These are phyloP conservation scores for Asterionellopsis glacialis DNA, from an alignment of 108 stramenopile genomes.

Conservation along the genomic window DNA sequence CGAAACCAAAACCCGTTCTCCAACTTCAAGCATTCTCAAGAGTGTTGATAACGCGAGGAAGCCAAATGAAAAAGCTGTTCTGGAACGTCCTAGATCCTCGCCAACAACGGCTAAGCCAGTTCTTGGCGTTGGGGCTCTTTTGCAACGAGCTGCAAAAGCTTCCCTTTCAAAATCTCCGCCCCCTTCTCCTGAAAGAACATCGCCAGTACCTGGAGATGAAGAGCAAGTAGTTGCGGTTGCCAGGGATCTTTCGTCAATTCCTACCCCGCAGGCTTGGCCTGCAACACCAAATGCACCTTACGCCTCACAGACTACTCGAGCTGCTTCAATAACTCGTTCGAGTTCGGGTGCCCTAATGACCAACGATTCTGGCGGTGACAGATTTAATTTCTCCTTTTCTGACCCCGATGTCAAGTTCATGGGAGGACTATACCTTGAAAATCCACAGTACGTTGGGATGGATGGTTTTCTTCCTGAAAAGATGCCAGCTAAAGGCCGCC, in stretches of 20 bases:
- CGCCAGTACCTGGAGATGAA: not conserved
- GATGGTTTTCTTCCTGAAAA: conserved; percentile 38
- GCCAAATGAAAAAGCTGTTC: too few relatives aligned
- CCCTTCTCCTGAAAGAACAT: conserved; percentile 3
- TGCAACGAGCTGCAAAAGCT: too few relatives aligned
- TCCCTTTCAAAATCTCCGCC: too few relatives aligned
- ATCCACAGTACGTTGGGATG: conserved; percentile 6
- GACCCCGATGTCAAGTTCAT: conserved; percentile 15
- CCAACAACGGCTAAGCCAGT: too few relatives aligned
- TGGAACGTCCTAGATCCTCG: too few relatives aligned
- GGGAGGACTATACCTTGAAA: conserved; percentile 11
- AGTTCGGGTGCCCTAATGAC: conserved; percentile 8
- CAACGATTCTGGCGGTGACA: conserved; percentile 23
- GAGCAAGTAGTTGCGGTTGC: conserved; percentile 1
- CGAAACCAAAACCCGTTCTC: too few relatives aligned
- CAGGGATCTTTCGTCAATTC: conserved; percentile 1
- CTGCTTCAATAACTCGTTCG: conserved; percentile 1
- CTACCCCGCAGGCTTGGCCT: conserved; percentile 5
- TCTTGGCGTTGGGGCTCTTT: too few relatives aligned
- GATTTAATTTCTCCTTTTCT: conserved; percentile 3
- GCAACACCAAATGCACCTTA: not conserved
- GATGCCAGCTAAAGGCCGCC: conserved; percentile 50
- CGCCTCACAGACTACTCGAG: not conserved
- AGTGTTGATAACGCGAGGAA: too few relatives aligned
- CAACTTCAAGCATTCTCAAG: too few relatives aligned